These are phyloP conservation scores for Cutaneotrichosporon mucoides DNA, from an alignment of 1,284 basidiomycete genomes.

Conservation along the genomic window DNA sequence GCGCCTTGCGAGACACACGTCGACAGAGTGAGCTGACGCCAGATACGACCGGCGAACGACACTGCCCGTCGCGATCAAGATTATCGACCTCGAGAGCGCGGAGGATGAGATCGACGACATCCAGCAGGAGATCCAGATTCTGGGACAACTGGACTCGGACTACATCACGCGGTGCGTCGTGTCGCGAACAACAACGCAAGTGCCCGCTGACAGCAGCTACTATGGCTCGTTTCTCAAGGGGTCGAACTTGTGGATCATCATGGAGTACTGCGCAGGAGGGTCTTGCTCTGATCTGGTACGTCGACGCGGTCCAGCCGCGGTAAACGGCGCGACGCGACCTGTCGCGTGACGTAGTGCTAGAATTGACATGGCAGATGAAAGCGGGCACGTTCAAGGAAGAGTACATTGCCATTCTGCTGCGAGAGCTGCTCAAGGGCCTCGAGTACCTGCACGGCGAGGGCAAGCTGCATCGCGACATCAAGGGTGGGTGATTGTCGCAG, in stretches of 20 bases:
- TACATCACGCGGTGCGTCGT: conserved; percentile 82
- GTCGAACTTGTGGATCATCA: conserved; percentile 96
- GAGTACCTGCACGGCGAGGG: conserved; percentile 92
- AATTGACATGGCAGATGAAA: conserved; percentile 70
- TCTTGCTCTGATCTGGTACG: conserved; percentile 54
- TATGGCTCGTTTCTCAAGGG: conserved; percentile 94
- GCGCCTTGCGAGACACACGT: too few relatives aligned
- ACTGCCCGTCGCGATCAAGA: conserved; percentile 94
- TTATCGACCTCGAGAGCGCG: conserved; percentile 96
- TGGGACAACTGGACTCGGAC: conserved; percentile 93
- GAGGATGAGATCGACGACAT: conserved; percentile 99
- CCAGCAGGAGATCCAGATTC: conserved; percentile 96
- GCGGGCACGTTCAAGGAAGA: conserved; percentile 95
- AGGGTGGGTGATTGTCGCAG: conserved; percentile 58
- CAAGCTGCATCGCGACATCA: conserved; percentile 97
- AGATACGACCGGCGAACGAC: conserved; percentile 90
- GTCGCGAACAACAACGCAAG: background rate
- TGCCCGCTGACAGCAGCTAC: conserved; percentile 57
- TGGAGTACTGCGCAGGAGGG: conserved; percentile 76
- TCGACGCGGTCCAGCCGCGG: background rate
- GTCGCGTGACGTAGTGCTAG: background rate
- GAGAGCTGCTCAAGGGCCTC: conserved; percentile 84
- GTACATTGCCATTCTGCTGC: conserved; percentile 94
- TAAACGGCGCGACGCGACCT: too few relatives aligned
- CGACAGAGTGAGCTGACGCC: too few relatives aligned